Evolutionary conservation across 164 flowering plant species (phyloP).

Genomic region (Piper longum): DNA sequence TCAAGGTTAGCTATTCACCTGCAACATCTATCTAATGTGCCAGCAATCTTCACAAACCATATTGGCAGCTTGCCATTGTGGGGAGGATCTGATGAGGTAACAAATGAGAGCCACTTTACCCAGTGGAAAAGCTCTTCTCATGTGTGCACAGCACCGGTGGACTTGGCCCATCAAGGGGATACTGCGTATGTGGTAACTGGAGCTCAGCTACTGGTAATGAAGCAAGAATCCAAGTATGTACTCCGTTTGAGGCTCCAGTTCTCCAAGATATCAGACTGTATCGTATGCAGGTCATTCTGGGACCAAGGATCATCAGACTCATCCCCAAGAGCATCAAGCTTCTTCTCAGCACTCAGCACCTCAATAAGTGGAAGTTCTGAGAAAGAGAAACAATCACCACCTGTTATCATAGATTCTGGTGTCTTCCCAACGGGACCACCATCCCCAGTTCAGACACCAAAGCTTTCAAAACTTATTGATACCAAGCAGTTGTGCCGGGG

Average conservation of each 20-base stretch:
- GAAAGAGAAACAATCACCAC: slow-evolving; percentile 16
- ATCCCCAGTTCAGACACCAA: slow-evolving; percentile 30
- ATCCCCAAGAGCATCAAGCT: slow-evolving; percentile 31
- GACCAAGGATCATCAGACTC: slow-evolving; percentile 27
- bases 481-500: slow-evolving; percentile 48
- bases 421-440: slow-evolving; percentile 72
- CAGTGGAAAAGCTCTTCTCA: slow-evolving; percentile 49
- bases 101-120: slow-evolving; percentile 17
- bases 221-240: slow-evolving; percentile 38
- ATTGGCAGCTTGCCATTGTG: slow-evolving; percentile 17
- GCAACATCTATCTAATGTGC: slow-evolving; percentile 45
- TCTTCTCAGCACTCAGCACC: slow-evolving; percentile 35
- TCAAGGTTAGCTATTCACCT: slow-evolving; percentile 69
- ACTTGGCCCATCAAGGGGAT: slow-evolving; percentile 21
- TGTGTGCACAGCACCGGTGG: slow-evolving; percentile 49
- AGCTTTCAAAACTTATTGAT: slow-evolving; percentile 53
- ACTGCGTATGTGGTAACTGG: slow-evolving; percentile 57
- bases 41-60: slow-evolving; percentile 31
- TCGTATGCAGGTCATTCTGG: slow-evolving; percentile 32
- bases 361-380: slow-evolving; percentile 22
- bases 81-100: slow-evolving; percentile 29
- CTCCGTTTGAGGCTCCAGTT: slow-evolving; percentile 58
- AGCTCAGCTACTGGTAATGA: slow-evolving; percentile 53
- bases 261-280: slow-evolving; percentile 25
- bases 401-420: slow-evolving; percentile 44